Evolutionary conservation across 192 early-diverging fungal species (phyloP), one percentile per base, ranked within the genome.

Genomic region (Entomortierella lignicola): DNA sequence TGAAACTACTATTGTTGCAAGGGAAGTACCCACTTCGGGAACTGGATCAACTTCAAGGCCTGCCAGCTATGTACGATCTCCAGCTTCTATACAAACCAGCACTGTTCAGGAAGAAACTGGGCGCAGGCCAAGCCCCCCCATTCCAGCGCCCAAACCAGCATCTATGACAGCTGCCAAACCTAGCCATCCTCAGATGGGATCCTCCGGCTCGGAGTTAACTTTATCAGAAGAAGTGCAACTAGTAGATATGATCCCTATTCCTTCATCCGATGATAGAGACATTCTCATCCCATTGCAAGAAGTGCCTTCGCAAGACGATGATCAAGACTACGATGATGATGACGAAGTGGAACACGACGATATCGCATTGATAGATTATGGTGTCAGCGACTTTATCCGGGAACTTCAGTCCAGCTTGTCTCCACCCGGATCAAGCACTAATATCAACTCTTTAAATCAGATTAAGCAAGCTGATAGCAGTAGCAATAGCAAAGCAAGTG

Each of bases 91-190:
- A 18, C 47, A 59, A 34, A 53, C 59, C 48, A 21, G 63, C 30
- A 59, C 63, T 18, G 15, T 15, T 17, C 25, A 27, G 50, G 15
- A 18, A 17, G 37, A 44, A 27, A 13, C 25, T 15, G 56, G 48
- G 4, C 20, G 43, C 32, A 18, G 30, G 18, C 12, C 52, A 12
- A 39, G 51, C 23, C 75, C 65, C 12, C 72, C 75, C 17, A 30
- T 70, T 0, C 75, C 74, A 54, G 60, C 75, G 23, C 67, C 68
- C 34, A 79, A 79, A 30, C 75, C 75, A 21, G 68, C 68, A 26
- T 59, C 66, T 8, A 20, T 79, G 4, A 41, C 43, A 1, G 54
- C 42, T 8, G 55, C 59, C 54, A 69, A 64, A 26, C 7, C 43
- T 11, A 67, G 61, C 17, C 51, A 55, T 25, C 73, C 73, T 2